Evolutionary conservation across 805 yeast genomes (phyloP).

Genomic region (Starmerella gropengiesseri): DNA sequence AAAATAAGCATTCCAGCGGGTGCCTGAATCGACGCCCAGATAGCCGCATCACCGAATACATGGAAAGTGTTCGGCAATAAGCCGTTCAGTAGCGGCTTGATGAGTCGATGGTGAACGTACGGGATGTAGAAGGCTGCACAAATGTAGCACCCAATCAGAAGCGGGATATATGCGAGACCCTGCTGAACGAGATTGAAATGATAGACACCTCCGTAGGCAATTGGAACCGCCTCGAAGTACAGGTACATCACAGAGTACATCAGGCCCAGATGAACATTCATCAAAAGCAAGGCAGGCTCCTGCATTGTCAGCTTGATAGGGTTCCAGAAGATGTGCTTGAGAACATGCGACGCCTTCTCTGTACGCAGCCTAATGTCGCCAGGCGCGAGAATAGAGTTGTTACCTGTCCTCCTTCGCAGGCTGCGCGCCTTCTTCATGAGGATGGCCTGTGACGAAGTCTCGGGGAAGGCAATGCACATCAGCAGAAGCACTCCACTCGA

Average conservation of each 20-base stretch:
- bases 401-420: conserved; percentile 36
- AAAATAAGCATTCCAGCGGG: no score
- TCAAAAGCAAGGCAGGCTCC: conserved; percentile 47
- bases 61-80: conserved; percentile 2
- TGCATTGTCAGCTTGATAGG: conserved; percentile 38
- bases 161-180: conserved; percentile 39
- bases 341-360: neutral
- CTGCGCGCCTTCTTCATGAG: conserved; percentile 39
- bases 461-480: conserved; percentile 37
- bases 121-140: conserved; percentile 27
- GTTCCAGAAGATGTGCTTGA: conserved; percentile 20
- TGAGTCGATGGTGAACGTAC: no score
- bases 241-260: conserved; percentile 49
- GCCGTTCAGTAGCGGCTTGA: conserved; percentile 2
- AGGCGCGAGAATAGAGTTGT: conserved; percentile 6
- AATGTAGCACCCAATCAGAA: conserved; percentile 37
- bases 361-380: conserved; percentile 13
- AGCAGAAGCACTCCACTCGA: conserved; percentile 32
- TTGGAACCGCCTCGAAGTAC: conserved; percentile 54
- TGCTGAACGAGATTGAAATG: conserved; percentile 38
- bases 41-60: no score
- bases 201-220: conserved; percentile 38
- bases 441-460: conserved; percentile 38
- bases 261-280: conserved; percentile 42
- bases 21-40: no score